phyloP scores from a whole-genome alignment of 2,329 filamentous ascomycete genomes.

The Leptographium flavum region DNA sequence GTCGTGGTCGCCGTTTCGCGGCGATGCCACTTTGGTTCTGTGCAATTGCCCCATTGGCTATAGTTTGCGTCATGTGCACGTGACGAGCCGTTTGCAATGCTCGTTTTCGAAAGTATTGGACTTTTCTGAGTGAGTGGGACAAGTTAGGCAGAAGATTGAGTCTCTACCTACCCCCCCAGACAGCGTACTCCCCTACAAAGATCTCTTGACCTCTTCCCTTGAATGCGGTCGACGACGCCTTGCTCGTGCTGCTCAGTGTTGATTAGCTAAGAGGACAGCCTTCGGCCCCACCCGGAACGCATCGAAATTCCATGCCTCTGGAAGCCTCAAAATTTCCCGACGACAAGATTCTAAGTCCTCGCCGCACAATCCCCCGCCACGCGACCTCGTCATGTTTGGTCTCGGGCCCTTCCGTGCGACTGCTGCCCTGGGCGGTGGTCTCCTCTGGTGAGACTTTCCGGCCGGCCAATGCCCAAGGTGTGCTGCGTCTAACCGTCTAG shows the following conservation, averaged over 20 bases:
- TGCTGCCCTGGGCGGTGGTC: constrained; percentile 60
- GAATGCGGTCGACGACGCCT: no score
- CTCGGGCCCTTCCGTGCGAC: constrained; percentile 70
- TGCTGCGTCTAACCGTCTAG: constrained; percentile 24
- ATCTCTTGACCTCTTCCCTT: no score
- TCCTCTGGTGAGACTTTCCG: constrained; percentile 53
- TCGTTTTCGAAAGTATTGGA: no score
- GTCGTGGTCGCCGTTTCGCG: background rate
- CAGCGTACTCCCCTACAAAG: no score
- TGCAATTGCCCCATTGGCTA: background rate
- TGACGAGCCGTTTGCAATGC: no score
- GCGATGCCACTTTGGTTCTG: background rate
- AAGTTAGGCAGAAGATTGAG: no score
- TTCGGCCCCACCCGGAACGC: background rate
- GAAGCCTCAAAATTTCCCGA: background rate
- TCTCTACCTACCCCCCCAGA: no score
- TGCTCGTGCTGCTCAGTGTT: no score
- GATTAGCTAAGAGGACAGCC: background rate
- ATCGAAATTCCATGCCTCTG: background rate
- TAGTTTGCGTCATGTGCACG: no score
- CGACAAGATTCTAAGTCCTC: no score
- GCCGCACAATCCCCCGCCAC: background rate
- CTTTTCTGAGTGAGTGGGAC: no score
- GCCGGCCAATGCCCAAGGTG: no score
- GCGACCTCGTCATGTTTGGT: constrained; percentile 54